These are phyloP conservation scores for Cercospora beticola DNA, from an alignment of 2,329 filamentous ascomycete genomes.

Conservation along the genomic window DNA sequence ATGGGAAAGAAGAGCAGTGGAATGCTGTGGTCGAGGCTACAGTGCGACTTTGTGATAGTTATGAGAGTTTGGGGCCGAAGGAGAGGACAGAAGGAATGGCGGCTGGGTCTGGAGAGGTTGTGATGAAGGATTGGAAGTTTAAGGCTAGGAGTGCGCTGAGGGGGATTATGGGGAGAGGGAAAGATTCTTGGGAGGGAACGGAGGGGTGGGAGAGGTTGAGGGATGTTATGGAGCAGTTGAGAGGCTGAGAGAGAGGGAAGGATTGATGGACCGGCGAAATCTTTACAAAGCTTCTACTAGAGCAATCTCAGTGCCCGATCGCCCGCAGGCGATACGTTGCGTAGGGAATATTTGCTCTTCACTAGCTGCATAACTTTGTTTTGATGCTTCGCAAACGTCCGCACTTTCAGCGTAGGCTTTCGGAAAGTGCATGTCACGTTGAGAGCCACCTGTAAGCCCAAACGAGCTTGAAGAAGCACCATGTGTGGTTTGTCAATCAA, in stretches of 20 bases:
- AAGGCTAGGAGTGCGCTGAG: conserved; percentile 84
- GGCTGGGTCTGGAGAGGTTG: conserved; percentile 53
- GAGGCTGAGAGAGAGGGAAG: conserved; percentile 28
- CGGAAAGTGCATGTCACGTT: background rate
- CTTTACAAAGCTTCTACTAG: background rate
- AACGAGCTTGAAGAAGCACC: background rate
- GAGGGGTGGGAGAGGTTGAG: conserved; percentile 65
- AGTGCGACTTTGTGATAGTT: conserved; percentile 74
- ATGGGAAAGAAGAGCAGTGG: conserved; percentile 63
- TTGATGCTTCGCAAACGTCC: background rate
- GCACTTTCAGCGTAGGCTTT: background rate
- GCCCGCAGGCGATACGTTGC: background rate
- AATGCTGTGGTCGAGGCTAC: conserved; percentile 73
- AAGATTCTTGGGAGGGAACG: conserved; percentile 77
- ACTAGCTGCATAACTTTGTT: background rate
- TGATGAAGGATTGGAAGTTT: conserved; percentile 80
- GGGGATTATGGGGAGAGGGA: conserved; percentile 78
- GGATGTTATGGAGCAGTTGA: conserved; percentile 46
- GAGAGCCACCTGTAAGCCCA: background rate
- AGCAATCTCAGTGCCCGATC: background rate
- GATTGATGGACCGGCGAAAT: background rate
- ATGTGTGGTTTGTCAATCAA: background rate
- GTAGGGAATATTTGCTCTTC: background rate
- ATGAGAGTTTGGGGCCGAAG: conserved; percentile 67
- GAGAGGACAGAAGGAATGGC: conserved; percentile 54